These are phyloP conservation scores for Bipolaris gigantea DNA, from an alignment of 2,329 filamentous ascomycete species.

Conservation along the genomic window DNA sequence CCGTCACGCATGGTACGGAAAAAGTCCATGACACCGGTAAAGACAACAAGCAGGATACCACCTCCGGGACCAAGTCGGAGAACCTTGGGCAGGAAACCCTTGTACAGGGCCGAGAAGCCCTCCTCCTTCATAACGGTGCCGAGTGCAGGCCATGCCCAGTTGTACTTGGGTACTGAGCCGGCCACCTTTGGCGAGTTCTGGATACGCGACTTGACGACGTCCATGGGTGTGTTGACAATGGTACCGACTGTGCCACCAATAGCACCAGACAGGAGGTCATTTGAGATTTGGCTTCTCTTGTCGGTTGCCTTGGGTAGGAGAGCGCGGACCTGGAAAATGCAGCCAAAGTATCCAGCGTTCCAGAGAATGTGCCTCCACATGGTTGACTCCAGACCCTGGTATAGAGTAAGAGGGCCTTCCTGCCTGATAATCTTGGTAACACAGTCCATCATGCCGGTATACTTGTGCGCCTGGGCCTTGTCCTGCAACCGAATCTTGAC, in stretches of 20 bases:
- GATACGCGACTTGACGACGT: conserved; percentile 97
- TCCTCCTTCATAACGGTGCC: conserved; percentile 90
- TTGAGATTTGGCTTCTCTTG: conserved; percentile 79
- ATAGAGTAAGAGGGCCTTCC: conserved; percentile 85
- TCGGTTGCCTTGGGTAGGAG: conserved; percentile 79
- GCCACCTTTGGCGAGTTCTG: conserved; percentile 86
- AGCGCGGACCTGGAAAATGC: conserved; percentile 93
- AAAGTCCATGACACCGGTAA: conserved; percentile 88
- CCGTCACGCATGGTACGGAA: conserved; percentile 70
- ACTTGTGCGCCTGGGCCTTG: conserved; percentile 86
- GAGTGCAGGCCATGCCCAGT: conserved; percentile 93
- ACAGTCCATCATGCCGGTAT: conserved; percentile 79
- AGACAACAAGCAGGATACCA: conserved; percentile 79
- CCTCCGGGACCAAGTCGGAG: conserved; percentile 72
- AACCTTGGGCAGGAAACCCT: conserved; percentile 97
- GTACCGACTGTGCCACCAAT: conserved; percentile 90
- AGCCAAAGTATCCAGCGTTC: conserved; percentile 97
- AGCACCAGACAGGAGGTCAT: conserved; percentile 84
- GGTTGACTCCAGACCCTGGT: conserved; percentile 95
- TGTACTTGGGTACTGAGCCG: conserved; percentile 90
- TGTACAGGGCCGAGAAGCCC: conserved; percentile 89
- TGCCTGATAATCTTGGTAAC: conserved; percentile 78
- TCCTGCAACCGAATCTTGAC: conserved; percentile 99
- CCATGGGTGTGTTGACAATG: conserved; percentile 90
- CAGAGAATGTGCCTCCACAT: conserved; percentile 93